These are phyloP conservation scores for Parmelia sp. DNA, from an alignment of 495 filamentous ascomycete genomes.

Conservation along the genomic window DNA sequence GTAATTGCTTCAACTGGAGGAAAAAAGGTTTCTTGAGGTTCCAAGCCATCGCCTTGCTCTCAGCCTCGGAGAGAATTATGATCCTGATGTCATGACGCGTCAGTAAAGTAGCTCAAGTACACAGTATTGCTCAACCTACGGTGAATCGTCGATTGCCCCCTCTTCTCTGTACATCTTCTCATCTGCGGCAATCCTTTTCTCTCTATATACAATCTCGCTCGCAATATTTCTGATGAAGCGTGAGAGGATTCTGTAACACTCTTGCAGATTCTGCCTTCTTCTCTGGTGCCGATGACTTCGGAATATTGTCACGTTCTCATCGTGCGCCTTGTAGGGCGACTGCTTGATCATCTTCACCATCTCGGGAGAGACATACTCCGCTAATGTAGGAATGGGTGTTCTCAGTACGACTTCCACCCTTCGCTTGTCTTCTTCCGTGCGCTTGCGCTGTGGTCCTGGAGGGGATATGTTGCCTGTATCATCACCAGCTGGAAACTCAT, in stretches of 20 bases:
- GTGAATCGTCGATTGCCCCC: background rate
- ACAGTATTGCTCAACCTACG: background rate
- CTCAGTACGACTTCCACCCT: background rate
- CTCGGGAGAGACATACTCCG: background rate
- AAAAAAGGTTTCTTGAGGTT: background rate
- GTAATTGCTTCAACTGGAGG: background rate
- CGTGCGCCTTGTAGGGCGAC: background rate
- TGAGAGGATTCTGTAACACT: background rate
- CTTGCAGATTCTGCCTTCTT: background rate
- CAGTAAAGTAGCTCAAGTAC: background rate
- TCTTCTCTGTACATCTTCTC: background rate
- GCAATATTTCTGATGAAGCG: background rate
- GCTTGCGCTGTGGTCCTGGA: background rate
- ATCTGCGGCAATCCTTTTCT: background rate
- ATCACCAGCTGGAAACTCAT: background rate
- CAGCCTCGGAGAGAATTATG: background rate
- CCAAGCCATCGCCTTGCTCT: background rate
- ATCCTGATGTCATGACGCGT: background rate
- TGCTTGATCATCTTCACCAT: background rate
- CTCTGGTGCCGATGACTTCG: background rate
- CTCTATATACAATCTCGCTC: background rate
- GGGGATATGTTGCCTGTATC: background rate
- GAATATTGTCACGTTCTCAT: background rate
- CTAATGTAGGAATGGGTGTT: background rate
- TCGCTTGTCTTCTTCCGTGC: background rate